Evolutionary conservation across 805 yeast species (phyloP).

Genomic region (Saccharomycopsis fodiens): DNA sequence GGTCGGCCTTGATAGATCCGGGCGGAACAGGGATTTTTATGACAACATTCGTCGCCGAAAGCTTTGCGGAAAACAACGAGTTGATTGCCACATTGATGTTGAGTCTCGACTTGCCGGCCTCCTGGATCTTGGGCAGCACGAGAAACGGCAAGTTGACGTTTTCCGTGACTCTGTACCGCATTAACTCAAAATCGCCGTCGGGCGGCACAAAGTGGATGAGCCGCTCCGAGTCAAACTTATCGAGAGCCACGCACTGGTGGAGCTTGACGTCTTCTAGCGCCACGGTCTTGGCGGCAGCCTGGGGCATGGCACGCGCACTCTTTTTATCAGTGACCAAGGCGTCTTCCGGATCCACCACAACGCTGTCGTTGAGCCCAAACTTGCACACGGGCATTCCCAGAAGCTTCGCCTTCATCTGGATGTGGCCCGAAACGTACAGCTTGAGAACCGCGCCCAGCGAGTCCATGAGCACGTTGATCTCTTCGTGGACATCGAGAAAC

Average conservation of each 20-base stretch:
- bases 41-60: slow-evolving; percentile 55
- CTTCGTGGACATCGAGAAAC: slow-evolving; percentile 67
- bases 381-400: slow-evolving; percentile 81
- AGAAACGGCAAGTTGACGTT: slow-evolving; percentile 65
- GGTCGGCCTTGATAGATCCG: slow-evolving; percentile 41
- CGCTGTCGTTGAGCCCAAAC: slow-evolving; percentile 63
- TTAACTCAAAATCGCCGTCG: slow-evolving; percentile 77
- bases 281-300: slow-evolving; percentile 43
- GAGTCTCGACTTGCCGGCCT: slow-evolving; percentile 37
- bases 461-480: slow-evolving; percentile 61
- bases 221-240: slow-evolving; percentile 56
- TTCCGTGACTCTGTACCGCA: slow-evolving; percentile 59
- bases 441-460: slow-evolving; percentile 56
- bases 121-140: slow-evolving; percentile 47
- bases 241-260: slow-evolving; percentile 78
- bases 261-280: slow-evolving; percentile 70
- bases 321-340: slow-evolving; percentile 26
- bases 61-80: slow-evolving; percentile 51
- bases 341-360: slow-evolving; percentile 24
- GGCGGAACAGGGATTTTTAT: slow-evolving; percentile 66
- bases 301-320: slow-evolving; percentile 29
- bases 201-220: slow-evolving; percentile 75
- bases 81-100: slow-evolving; percentile 55
- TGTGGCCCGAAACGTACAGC: slow-evolving; percentile 69
- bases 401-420: slow-evolving; percentile 61